Base-by-base conservation (phyloP, 1,139 yeast species). In the Eremothecium coryli region DNA sequence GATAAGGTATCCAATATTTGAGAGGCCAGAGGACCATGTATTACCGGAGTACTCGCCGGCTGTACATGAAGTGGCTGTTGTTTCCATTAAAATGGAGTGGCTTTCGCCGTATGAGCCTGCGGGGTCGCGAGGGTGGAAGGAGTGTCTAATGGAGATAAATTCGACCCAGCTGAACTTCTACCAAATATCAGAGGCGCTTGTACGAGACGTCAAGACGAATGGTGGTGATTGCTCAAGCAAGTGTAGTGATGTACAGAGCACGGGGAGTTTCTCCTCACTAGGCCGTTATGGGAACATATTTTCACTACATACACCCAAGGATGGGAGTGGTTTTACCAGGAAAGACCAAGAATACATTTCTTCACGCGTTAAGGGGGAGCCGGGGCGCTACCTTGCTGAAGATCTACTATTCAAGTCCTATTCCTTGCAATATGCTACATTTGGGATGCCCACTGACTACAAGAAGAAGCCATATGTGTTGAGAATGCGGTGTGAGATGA, bases 101-200 rank as follows among this genome's bases (percentile, higher is more conserved):
- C 41, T 70, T 0, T 68, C 76, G 4, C 88, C 88, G 0, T 76
- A 71, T 48, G 82, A 77, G 45, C 65, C 74, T 4, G 67, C 82
- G 0, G 66, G 74, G 1, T 56, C 66, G 7, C 58, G 85, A 43
- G 66, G 70, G n/a, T 80, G 90, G 90, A 73, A 65, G 48, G 64
- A 68, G 33, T 64, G 66, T 21, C 62, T 81, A 5, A 61, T 79
- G 59, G 90, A 81, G 49, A 58, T 81, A 23, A 81, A 81, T 57
- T 76, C 84, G 2, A 81, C 90, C 1, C 90, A 81, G 57, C 53
- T 81, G 23, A 81, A 80, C 54, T 64, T 81, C 35, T 80, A 80
- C 51, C 43, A 55, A 16, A 50, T 60, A 3, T 61, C 61, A 29
- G 50, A 53, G 4, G 34, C 39, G 1, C 32, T 55, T 26, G 47